phyloP scores from a whole-genome alignment of 179 eudicot genomes.

The Silene coronaria region DNA sequence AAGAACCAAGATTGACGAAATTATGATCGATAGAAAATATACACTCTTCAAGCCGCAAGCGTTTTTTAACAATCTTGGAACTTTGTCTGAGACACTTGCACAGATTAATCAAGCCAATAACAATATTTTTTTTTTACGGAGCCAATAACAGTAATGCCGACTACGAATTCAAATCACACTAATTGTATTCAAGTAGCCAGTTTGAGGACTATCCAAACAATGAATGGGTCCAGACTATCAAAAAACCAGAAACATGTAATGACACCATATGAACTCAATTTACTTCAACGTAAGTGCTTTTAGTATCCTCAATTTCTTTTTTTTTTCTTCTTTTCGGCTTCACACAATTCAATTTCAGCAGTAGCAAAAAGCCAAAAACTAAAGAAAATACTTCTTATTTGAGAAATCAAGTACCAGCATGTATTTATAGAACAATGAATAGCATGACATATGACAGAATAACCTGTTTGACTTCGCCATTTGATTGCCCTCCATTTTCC shows the following conservation, averaged over 20 bases:
- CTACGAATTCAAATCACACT: background rate
- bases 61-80: background rate
- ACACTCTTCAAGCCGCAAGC: background rate
- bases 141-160: no score
- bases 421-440: background rate
- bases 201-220: background rate
- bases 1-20: background rate
- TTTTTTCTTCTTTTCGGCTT: background rate
- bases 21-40: background rate
- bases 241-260: background rate
- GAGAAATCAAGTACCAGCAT: background rate
- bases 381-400: background rate
- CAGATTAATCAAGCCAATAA: background rate
- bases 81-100: background rate
- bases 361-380: background rate
- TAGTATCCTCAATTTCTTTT: background rate
- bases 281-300: background rate
- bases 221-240: background rate
- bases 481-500: conserved; percentile 55
- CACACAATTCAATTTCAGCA: background rate
- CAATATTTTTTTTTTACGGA: no score
- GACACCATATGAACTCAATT: background rate
- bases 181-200: background rate
- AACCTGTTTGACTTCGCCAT: conserved; percentile 68
- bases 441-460: conserved; percentile 14